Percentiles rank a stretch among this genome's conserved stretches.
Conservation (phyloP, 345 rosid species). For the Jatropha curcas region DNA sequence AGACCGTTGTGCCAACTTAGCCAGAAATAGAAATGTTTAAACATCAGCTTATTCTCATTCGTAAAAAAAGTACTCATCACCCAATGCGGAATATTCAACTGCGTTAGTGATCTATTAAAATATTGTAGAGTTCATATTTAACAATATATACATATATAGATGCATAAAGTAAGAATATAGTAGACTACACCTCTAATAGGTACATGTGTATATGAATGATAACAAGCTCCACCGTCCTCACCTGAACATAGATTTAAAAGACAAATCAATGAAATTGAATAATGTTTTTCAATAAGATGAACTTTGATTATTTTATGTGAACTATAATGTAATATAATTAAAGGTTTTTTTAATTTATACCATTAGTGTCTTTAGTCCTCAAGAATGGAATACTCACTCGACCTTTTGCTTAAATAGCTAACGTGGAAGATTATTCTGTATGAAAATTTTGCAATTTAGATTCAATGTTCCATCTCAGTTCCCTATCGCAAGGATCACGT, state of each 20-base stretch:
- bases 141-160: constrained; percentile 8
- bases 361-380: no score
- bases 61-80: not conserved
- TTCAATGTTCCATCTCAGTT: not conserved
- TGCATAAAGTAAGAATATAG: not conserved
- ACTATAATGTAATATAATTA: no score
- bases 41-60: not conserved
- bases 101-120: not conserved
- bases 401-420: no score
- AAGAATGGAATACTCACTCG: no score
- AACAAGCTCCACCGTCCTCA: constrained; percentile 19
- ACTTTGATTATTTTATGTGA: no score
- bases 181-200: not conserved
- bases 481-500: not conserved
- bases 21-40: not conserved
- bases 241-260: constrained; percentile 9
- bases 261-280: not conserved
- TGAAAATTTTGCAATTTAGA: not conserved
- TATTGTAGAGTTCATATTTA: not conserved
- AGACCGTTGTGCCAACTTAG: not conserved
- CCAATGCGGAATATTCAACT: not conserved
- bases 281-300: no score
- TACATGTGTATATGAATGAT: constrained; percentile 30
- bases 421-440: no score
- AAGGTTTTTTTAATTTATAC: no score